Percentiles rank a stretch among this genome's conserved stretches.
These are phyloP conservation scores for Penicillium pancosmium DNA, from an alignment of 495 filamentous ascomycete species.

Conservation along the genomic window DNA sequence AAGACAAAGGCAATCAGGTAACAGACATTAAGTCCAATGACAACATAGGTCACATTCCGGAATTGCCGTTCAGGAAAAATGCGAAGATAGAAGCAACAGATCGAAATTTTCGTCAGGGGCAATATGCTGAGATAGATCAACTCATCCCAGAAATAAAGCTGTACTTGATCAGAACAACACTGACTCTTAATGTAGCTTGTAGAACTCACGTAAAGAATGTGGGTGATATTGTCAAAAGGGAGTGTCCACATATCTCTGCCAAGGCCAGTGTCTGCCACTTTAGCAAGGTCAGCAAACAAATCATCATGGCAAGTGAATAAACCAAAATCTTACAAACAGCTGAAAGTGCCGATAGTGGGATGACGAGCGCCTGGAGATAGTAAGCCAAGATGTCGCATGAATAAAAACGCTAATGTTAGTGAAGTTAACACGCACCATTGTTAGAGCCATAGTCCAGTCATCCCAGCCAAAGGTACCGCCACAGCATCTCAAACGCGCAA, in stretches of 20 bases:
- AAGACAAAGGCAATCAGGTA: conserved; percentile 45
- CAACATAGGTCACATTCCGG: conserved; percentile 29
- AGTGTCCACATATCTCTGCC: conserved; percentile 53
- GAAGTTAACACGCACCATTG: conserved; percentile 23
- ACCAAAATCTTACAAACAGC: conserved; percentile 26
- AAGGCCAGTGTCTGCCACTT: conserved; percentile 43
- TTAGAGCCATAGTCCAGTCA: conserved; percentile 34
- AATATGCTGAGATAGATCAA: conserved; percentile 38
- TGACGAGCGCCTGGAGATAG: conserved; percentile 17
- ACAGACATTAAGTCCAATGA: conserved; percentile 39
- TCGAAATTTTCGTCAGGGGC: conserved; percentile 42
- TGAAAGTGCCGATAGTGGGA: conserved; percentile 31
- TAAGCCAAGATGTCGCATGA: neutral
- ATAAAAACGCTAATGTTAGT: neutral
- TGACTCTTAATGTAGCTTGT: neutral
- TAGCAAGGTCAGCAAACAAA: neutral
- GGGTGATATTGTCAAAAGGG: conserved; percentile 47
- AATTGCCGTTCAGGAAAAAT: conserved; percentile 42
- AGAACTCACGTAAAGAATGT: conserved; percentile 36
- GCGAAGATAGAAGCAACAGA: conserved; percentile 43
- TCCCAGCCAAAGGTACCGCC: conserved; percentile 34
- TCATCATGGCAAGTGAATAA: neutral
- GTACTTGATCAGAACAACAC: neutral
- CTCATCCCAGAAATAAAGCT: conserved; percentile 38
- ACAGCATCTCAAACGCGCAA: conserved; percentile 28